Base-by-base conservation (phyloP, 1,284 basidiomycete species). In the Erythrobasidium hasegawianum region DNA sequence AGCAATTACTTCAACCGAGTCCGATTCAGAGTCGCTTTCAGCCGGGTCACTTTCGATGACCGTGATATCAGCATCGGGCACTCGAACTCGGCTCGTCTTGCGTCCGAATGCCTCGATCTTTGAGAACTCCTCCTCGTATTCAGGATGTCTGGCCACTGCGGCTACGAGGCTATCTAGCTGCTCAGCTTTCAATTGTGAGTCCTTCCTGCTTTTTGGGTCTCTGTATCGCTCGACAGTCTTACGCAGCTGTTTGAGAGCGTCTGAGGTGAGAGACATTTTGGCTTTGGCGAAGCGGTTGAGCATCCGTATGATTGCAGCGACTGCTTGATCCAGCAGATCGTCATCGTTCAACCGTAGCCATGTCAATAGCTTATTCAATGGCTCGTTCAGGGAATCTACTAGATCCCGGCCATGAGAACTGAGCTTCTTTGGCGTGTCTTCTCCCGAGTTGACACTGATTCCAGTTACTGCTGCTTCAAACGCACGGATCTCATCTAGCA, bases 331-430 rank as follows among this genome's bases (percentile, higher is more conserved):
- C 20, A 74, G 69, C 14, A 76, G 68, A 50, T 73, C 73, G 5
- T 69, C 52, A 59, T 97, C 90, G 20, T 91, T 96, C 45, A 97
- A 80, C 22, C 93, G 85, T 59, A 97, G 79, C 93, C 93, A 97
- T 58, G 68, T 82, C 10, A 86, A 81, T 60, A 95, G 81, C 73
- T 91, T 88, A 1, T 82, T 81, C 45, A 96, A 80, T 62, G 94
- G 87, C 33, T 81, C 83, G 75, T 91, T 86, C 62, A 97, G 81
- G 69, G 87, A 84, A 39, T 81, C 82, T 26, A 93, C 83, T 85
- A 96, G 89, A 75, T 83, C 81, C 75, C 82, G 84, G 26, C 86
- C 87, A 7, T 84, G 79, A 2, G 68, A 69, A 1, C 77, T 76
- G 57, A 75, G 68, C 67, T 77, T 78, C 18, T 62, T 59, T 0